A percentile compares a stretch with the other conserved stretches of the same genome.
These are phyloP conservation scores for Globisporangium cystogenes DNA, from an alignment of 352 stramenopile species.

Conservation along the genomic window DNA sequence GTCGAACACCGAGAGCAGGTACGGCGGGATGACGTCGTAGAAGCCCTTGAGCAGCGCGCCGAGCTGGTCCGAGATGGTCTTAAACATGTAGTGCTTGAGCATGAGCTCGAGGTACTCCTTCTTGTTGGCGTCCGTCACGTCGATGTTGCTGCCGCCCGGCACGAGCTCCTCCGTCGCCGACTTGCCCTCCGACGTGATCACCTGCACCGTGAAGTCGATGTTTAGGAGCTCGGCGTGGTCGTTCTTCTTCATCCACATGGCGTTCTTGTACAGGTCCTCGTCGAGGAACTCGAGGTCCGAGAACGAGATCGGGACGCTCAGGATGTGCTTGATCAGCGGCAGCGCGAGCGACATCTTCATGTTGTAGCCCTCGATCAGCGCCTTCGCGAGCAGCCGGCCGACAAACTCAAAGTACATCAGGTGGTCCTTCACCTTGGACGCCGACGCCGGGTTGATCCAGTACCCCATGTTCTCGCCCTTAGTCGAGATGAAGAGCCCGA, in stretches of 20 bases:
- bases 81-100: conserved; percentile 72
- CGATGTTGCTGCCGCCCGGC: conserved; percentile 80
- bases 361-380: conserved; percentile 57
- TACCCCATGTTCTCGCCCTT: conserved; percentile 65
- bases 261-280: conserved; percentile 60
- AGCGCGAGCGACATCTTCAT: conserved; percentile 54
- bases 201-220: conserved; percentile 64
- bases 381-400: conserved; percentile 55
- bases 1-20: conserved; percentile 62
- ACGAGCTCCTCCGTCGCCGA: conserved; percentile 90
- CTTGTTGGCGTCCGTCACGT: conserved; percentile 96
- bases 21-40: conserved; percentile 69
- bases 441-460: conserved; percentile 60
- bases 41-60: conserved; percentile 58
- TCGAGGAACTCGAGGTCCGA: conserved; percentile 73
- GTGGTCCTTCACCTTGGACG: conserved; percentile 32
- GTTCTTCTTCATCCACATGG: conserved; percentile 59
- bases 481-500: conserved; percentile 51
- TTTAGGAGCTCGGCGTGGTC: conserved; percentile 42
- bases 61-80: conserved; percentile 57
- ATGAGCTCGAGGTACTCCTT: conserved; percentile 85
- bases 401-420: conserved; percentile 54
- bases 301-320: conserved; percentile 73
- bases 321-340: conserved; percentile 63
- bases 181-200: conserved; percentile 43